Evolutionary conservation across 169 alveolate genomes (phyloP), one percentile per base, ranked within the genome.

Genomic region (Cystoisospora suis): DNA sequence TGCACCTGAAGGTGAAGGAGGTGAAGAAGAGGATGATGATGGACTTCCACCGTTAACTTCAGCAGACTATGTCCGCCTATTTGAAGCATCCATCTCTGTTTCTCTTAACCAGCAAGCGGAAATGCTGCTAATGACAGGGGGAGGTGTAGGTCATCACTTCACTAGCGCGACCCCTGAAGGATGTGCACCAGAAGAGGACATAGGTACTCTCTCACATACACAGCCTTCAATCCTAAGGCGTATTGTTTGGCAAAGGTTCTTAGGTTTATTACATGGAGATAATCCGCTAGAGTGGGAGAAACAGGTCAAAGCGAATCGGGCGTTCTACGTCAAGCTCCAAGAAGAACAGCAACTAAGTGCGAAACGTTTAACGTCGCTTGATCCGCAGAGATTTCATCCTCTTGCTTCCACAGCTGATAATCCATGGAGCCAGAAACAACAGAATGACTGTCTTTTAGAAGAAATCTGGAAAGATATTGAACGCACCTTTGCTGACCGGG

Each of bases 391-490:
- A 61, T 87, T 87, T 61, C 91, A 87, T 46, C 91, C 91, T 4
- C 65, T 87, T 0, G 91, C 91, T 0, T 56, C 91, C 36, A 87
- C 91, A 23, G 91, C 91, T 3, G 91, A 91, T 46, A 93, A 94
- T 34, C 95, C 95, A 1, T 94, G 95, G 95, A 92, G 90, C 45
- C 92, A 90, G 83, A 89, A 83, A 46, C 95, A 94, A 32, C 86
- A 56, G 38, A 93, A 94, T 56, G 86, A 91, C 45, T 93, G 90
- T 58, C 46, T 94, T 83, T 61, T 88, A 49, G 94, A 90, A 49
- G 96, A 94, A 81, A 94, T 94, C 59, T 94, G 96, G 96, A 92
- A 93, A 58, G 96, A 94, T 72, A 58, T 94, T 27, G 93, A 89
- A 40, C 80, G 96, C 45, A 94, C 96, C 45, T 94, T 88, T 45